Evolutionary conservation across 257 asterid species (phyloP).

Genomic region (Ballota nigra): DNA sequence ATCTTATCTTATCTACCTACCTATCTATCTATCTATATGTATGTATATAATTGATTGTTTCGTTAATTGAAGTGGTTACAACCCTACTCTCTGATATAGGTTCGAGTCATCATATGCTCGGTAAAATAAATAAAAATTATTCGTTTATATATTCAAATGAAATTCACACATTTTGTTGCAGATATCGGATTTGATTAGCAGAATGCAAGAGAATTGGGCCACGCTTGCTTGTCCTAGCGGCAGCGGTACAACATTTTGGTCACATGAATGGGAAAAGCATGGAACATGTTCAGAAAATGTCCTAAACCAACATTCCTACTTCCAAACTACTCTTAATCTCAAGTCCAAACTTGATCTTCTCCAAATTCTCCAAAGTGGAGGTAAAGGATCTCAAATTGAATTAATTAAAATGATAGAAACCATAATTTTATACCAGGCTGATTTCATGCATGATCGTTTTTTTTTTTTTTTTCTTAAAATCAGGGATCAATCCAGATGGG

Average conservation of each 20-base stretch:
- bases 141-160: neutral
- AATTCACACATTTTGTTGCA: slow-evolving; percentile 1
- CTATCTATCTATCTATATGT: no score
- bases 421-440: no score
- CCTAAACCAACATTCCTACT: slow-evolving; percentile 61
- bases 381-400: slow-evolving; percentile 13
- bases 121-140: no score
- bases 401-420: neutral
- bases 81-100: no score
- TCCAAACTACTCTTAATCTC: slow-evolving; percentile 53
- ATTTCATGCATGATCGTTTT: no score
- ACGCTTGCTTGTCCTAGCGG: slow-evolving; percentile 74
- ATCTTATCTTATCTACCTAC: no score
- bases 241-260: slow-evolving; percentile 66
- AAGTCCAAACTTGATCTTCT: slow-evolving; percentile 50
- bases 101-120: no score
- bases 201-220: slow-evolving; percentile 72
- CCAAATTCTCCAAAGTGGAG: slow-evolving; percentile 55
- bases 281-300: slow-evolving; percentile 67
- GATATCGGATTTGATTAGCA: slow-evolving; percentile 65
- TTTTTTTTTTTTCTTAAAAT: neutral
- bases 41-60: no score
- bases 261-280: slow-evolving; percentile 85
- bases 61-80: no score
- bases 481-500: slow-evolving; percentile 59